Evolutionary conservation across 2,329 filamentous ascomycete species (phyloP).

Genomic region (Botrytis squamosa): DNA sequence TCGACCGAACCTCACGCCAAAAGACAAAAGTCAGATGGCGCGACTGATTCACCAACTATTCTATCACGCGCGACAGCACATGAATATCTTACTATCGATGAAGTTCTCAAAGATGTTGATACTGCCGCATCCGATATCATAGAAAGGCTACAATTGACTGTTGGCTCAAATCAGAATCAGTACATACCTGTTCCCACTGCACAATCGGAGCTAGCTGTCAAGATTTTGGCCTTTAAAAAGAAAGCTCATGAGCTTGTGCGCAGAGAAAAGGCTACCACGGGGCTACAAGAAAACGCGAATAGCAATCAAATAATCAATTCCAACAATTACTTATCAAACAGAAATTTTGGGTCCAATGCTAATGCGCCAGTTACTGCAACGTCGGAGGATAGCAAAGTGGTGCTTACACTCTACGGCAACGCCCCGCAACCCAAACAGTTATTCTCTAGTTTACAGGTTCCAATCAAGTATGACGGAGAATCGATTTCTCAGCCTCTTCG

Average conservation of each 20-base stretch:
- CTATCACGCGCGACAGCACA: constrained; percentile 41
- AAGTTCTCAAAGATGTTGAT: constrained; percentile 60
- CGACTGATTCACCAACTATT: constrained; percentile 46
- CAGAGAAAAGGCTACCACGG: constrained; percentile 57
- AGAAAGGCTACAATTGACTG: constrained; percentile 47
- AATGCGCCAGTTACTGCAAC: constrained; percentile 39
- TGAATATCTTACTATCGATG: constrained; percentile 60
- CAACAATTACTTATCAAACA: constrained; percentile 25
- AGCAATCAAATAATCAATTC: constrained; percentile 21
- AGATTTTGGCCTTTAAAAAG: constrained; percentile 52
- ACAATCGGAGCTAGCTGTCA: constrained; percentile 33
- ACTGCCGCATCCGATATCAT: constrained; percentile 49
- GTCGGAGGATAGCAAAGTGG: constrained; percentile 52
- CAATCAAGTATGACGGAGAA: constrained; percentile 41
- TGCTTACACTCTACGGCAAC: constrained; percentile 75
- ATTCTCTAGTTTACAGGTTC: constrained; percentile 78
- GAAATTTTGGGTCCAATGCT: constrained; percentile 25
- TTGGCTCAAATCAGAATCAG: constrained; percentile 33
- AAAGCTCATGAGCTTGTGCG: constrained; percentile 61
- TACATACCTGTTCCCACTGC: constrained; percentile 28
- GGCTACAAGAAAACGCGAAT: constrained; percentile 41
- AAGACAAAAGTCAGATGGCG: constrained; percentile 56
- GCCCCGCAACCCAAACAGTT: constrained; percentile 73
- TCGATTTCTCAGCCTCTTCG: constrained; percentile 49
- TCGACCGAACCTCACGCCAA: constrained; percentile 57